Evolutionary conservation across 2,329 filamentous ascomycete species (phyloP).

Genomic region (Hirsutella minnesotensis): DNA sequence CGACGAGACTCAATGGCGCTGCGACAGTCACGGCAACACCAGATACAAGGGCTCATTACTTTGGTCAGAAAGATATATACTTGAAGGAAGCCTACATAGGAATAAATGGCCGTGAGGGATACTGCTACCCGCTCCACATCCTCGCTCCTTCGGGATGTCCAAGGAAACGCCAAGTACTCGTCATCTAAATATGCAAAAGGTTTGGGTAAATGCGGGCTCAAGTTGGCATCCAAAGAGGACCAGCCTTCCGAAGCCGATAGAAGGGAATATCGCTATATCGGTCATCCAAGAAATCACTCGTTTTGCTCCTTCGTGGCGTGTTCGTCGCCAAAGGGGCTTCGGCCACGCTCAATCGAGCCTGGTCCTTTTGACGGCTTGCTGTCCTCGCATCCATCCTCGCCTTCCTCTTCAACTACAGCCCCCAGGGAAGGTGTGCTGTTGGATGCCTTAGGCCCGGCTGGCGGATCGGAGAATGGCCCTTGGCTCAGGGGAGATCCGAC

Average conservation of each 20-base stretch:
- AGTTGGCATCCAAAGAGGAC: too few species aligned
- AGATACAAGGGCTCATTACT: too few species aligned
- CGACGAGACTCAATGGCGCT: too few species aligned
- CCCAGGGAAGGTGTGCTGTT: constrained; percentile 35
- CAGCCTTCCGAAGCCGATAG: not conserved
- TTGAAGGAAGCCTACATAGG: too few species aligned
- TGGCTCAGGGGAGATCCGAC: constrained; percentile 31
- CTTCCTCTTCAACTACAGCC: constrained; percentile 43
- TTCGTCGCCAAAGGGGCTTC: constrained; percentile 46
- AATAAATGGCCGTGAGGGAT: too few species aligned
- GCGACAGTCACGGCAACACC: too few species aligned
- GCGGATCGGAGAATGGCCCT: constrained; percentile 49
- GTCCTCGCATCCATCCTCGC: constrained; percentile 24
- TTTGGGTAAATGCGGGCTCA: too few species aligned
- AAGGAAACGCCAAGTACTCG: too few species aligned
- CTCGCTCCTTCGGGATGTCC: too few species aligned
- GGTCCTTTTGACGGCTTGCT: constrained; percentile 13
- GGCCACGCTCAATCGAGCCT: constrained; percentile 17
- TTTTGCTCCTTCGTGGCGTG: constrained; percentile 40
- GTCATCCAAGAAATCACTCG: not conserved
- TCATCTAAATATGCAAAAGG: too few species aligned
- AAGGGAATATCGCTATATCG: not conserved
- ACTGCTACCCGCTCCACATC: too few species aligned
- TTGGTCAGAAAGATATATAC: too few species aligned
- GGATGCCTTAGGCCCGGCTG: constrained; percentile 17